Base-by-base conservation (phyloP, 2,329 filamentous ascomycete genomes). In the Colletotrichum zoysiae region DNA sequence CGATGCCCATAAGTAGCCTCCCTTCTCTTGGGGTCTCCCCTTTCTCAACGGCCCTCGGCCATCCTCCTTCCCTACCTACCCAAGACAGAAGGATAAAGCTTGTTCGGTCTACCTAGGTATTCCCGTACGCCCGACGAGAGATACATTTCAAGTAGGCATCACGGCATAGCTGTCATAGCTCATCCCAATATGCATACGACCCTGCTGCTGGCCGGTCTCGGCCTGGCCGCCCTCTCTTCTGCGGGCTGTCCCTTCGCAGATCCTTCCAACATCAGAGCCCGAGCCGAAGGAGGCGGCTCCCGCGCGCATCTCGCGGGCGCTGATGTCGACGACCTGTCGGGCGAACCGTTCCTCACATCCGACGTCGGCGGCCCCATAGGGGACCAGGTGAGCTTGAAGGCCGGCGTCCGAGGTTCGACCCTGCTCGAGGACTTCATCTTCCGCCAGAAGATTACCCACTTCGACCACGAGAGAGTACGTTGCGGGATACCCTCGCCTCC, bases 351-450 rank as follows among this genome's bases (percentile, higher is more conserved):
- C 78, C 78, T 91, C 75, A 94, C 91, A 0, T 88, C 88, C 38
- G 92, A 93, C 77, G 88, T 89, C 33, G 92, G 92, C 14, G 90
- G 89, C 0, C 91, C 91, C 0, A 90, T 94, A 51, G 84, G 84
- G 58, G 92, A 94, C 40, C 90, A 92, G 76, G 84, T 87, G 73
- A 92, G 89, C 76, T 81, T 94, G 48, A 91, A 86, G 76, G 91
- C 87, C n/a, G 92, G 92, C 2, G 84, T 87, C 9, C 85, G 91
- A 56, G 92, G 92, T 1, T 87, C 92, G 1, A 91, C 90, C 0
- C 82, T 94, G 26, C 82, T 94, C 0, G 92, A 94, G 76, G 92
- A 94, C 78, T 93, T 92, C 62, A 90, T 92, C 74, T 91, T 92
- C 78, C 86, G 91, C 42, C 91, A 94, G 76, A 93, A 92, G 82